These are phyloP conservation scores for Ceratocystiopsis minuta DNA, from an alignment of 2,329 filamentous ascomycete species.

Conservation along the genomic window DNA sequence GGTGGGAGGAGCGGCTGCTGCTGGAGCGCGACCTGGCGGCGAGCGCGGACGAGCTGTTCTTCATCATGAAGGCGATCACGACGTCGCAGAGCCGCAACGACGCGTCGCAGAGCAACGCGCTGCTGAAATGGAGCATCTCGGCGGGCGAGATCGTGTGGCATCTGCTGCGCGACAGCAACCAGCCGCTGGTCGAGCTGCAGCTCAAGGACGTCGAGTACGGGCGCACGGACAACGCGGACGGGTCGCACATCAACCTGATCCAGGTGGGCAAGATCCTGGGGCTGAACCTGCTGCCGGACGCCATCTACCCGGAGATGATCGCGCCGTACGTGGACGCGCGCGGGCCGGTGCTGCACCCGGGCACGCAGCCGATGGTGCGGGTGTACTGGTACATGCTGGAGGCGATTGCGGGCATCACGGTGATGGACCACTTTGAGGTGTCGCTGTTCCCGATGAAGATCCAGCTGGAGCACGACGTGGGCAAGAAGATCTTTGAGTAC, in stretches of 20 bases:
- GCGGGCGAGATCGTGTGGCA: conserved; percentile 96
- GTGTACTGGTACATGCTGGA: conserved; percentile 98
- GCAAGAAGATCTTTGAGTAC: conserved; percentile 88
- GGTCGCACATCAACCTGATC: conserved; percentile 84
- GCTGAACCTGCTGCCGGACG: conserved; percentile 75
- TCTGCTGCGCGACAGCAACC: conserved; percentile 68
- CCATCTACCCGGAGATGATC: conserved; percentile 91
- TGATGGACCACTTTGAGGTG: conserved; percentile 94
- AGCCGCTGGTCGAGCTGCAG: conserved; percentile 84
- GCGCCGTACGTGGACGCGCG: conserved; percentile 64
- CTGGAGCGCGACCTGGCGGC: conserved; percentile 76
- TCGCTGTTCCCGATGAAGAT: conserved; percentile 85
- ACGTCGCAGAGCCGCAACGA: conserved; percentile 82
- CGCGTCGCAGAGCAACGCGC: conserved; percentile 53
- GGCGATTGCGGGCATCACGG: conserved; percentile 90
- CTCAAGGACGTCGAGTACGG: conserved; percentile 83
- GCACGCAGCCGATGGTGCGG: conserved; percentile 64
- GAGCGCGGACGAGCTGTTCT: conserved; percentile 95
- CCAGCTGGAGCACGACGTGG: conserved; percentile 81
- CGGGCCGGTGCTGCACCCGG: conserved; percentile 15
- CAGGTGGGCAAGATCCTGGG: conserved; percentile 78
- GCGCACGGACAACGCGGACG: conserved; percentile 90
- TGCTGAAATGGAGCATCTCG: conserved; percentile 85
- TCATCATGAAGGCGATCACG: conserved; percentile 99
- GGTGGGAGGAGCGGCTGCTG: conserved; percentile 79